Evolutionary conservation across 345 rosid genomes (phyloP).

Genomic region (Chamaenerion angustifolium): DNA sequence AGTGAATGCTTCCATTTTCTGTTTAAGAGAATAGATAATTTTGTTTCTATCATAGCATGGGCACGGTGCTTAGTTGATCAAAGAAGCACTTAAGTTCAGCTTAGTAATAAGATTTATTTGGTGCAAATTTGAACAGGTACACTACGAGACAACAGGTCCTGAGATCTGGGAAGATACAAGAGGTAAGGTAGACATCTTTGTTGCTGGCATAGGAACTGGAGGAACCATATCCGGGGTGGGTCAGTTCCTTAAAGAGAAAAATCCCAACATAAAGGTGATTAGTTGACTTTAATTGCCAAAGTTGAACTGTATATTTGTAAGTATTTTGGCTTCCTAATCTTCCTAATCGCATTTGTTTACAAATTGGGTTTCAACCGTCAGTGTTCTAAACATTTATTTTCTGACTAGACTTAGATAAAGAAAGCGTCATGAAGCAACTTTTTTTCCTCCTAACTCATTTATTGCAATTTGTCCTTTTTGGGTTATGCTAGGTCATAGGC

Average conservation of each 20-base stretch:
- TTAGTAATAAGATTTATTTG: neutral
- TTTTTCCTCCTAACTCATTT: neutral
- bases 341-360: too few relatives aligned
- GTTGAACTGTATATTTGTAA: neutral
- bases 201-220: slow-evolving; percentile 84
- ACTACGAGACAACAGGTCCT: slow-evolving; percentile 81
- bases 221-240: slow-evolving; percentile 83
- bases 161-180: slow-evolving; percentile 80
- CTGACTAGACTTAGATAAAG: neutral
- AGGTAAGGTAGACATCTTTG: slow-evolving; percentile 66
- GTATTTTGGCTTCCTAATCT: too few relatives aligned
- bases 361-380: too few relatives aligned
- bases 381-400: slow-evolving; percentile 1
- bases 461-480: slow-evolving; percentile 1
- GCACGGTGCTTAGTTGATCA: too few relatives aligned
- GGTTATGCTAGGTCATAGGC: slow-evolving; percentile 51
- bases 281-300: neutral
- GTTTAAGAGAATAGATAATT: too few relatives aligned
- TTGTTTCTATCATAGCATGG: too few relatives aligned
- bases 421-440: neutral
- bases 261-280: slow-evolving; percentile 50
- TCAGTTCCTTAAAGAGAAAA: slow-evolving; percentile 57
- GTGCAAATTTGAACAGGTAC: slow-evolving; percentile 35
- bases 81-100: too few relatives aligned
- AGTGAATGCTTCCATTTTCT: too few relatives aligned